Evolutionary conservation across 2,329 filamentous ascomycete species (phyloP).

Genomic region (Fusarium citri): DNA sequence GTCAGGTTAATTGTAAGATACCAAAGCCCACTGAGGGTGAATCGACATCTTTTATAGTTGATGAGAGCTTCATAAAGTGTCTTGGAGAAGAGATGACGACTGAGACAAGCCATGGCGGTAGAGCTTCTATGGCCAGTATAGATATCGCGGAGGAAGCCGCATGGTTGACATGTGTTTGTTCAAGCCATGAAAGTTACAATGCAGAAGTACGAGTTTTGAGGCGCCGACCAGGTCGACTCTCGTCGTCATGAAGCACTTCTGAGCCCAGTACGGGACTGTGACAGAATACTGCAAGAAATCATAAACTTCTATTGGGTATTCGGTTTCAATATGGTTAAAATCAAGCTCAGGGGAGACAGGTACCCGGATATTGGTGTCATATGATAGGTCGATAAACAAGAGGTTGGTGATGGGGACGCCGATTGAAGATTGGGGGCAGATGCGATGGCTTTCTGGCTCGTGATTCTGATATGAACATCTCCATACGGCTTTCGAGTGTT

Average conservation of each 20-base stretch:
- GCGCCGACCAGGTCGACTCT: not conserved
- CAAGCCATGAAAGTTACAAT: not conserved
- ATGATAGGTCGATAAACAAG: not conserved
- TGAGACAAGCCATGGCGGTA: not conserved
- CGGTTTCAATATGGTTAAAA: not conserved
- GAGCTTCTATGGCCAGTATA: not conserved
- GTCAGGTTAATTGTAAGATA: not conserved
- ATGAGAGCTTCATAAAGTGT: not conserved
- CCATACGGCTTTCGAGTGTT: too few species aligned
- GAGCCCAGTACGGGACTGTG: not conserved
- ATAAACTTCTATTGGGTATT: not conserved
- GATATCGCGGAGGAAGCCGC: conserved; percentile 1
- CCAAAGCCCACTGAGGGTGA: not conserved
- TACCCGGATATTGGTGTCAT: not conserved
- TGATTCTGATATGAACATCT: not conserved
- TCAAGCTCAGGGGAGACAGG: not conserved
- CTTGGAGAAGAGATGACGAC: not conserved
- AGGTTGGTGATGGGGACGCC: not conserved
- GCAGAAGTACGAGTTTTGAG: not conserved
- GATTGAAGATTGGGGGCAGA: not conserved
- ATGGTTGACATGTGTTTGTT: not conserved
- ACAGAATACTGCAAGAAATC: not conserved
- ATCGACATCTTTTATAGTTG: not conserved
- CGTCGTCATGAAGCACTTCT: not conserved
- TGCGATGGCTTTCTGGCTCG: not conserved